Conservation (phyloP, 2,329 filamentous ascomycete genomes). For the Torrubiella hemipterigena region DNA sequence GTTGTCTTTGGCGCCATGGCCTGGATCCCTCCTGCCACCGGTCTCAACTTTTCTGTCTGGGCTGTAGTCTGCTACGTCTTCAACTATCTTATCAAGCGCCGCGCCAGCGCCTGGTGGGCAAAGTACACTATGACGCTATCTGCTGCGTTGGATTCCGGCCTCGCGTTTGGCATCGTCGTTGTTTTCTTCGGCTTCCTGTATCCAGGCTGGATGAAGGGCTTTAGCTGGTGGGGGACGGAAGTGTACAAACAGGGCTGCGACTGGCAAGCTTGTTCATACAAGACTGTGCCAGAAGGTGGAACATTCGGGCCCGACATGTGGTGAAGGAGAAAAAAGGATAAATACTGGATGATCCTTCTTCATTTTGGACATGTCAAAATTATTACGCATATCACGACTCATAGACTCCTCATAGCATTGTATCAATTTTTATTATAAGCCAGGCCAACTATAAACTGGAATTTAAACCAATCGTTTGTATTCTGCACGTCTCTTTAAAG, state of each 20-base stretch:
- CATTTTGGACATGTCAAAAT: too few species aligned
- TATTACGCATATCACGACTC: too few species aligned
- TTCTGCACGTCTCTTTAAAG: too few species aligned
- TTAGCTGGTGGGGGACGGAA: slow-evolving; percentile 83
- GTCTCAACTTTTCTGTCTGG: slow-evolving; percentile 83
- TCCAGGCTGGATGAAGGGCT: slow-evolving; percentile 58
- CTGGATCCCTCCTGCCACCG: slow-evolving; percentile 80
- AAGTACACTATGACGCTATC: slow-evolving; percentile 88
- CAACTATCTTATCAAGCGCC: slow-evolving; percentile 62
- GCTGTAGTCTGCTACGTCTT: slow-evolving; percentile 75
- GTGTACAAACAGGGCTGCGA: slow-evolving; percentile 76
- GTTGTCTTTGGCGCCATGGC: slow-evolving; percentile 72
- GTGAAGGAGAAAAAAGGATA: slow-evolving; percentile 20
- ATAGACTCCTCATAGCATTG: too few species aligned
- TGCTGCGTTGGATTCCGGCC: slow-evolving; percentile 69
- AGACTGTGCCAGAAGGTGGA: slow-evolving; percentile 46
- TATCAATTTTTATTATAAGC: too few species aligned
- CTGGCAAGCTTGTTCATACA: slow-evolving; percentile 70
- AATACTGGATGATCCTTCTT: too few species aligned
- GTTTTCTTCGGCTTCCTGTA: slow-evolving; percentile 84
- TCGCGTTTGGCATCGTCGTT: slow-evolving; percentile 72
- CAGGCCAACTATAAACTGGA: too few species aligned
- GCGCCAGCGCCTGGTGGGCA: slow-evolving; percentile 68
- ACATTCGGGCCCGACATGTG: slow-evolving; percentile 55
- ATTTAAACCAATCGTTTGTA: too few species aligned